Evolutionary conservation across 176 grass and related monocot species (phyloP).

Genomic region (Chrysopogon serrulatus): DNA sequence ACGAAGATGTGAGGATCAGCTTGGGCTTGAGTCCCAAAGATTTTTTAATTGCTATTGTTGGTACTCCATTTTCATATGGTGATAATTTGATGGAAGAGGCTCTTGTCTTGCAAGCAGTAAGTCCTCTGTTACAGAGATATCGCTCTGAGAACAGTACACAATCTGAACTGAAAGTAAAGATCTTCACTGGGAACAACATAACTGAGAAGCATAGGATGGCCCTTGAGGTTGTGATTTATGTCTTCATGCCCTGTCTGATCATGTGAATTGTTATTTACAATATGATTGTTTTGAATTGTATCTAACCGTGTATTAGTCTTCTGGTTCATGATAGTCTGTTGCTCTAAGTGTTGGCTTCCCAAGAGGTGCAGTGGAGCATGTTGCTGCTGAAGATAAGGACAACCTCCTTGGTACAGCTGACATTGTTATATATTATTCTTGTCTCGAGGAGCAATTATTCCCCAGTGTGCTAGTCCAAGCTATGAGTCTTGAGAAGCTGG

Average conservation of each 20-base stretch:
- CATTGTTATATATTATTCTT: conserved; percentile 85
- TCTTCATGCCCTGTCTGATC: neutral
- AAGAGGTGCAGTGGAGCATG: conserved; percentile 49
- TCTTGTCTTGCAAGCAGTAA: conserved; percentile 74
- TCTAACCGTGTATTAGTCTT: conserved; percentile 25
- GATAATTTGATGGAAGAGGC: conserved; percentile 78
- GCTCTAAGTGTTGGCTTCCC: conserved; percentile 67
- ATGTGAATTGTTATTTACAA: conserved; percentile 7
- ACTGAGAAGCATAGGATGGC: conserved; percentile 50
- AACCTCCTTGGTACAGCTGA: conserved; percentile 58
- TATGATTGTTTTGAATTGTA: conserved; percentile 2
- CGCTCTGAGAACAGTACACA: conserved; percentile 43
- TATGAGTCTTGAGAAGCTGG: conserved; percentile 85
- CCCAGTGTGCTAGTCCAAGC: conserved; percentile 69
- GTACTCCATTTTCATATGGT: conserved; percentile 81
- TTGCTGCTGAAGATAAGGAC: conserved; percentile 49
- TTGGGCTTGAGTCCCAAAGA: conserved; percentile 48
- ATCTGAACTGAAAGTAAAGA: conserved; percentile 65
- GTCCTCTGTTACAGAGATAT: conserved; percentile 60
- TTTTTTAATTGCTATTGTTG: conserved; percentile 79
- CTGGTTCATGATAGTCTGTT: conserved; percentile 42
- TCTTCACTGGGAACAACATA: conserved; percentile 62
- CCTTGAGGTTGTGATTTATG: conserved; percentile 62
- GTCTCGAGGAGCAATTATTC: conserved; percentile 89
- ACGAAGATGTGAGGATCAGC: conserved; percentile 34